A percentile compares a stretch with the other conserved stretches of the same genome.
Conservation (phyloP, 1,139 yeast genomes). For the Pneumocystis jirovecii region DNA sequence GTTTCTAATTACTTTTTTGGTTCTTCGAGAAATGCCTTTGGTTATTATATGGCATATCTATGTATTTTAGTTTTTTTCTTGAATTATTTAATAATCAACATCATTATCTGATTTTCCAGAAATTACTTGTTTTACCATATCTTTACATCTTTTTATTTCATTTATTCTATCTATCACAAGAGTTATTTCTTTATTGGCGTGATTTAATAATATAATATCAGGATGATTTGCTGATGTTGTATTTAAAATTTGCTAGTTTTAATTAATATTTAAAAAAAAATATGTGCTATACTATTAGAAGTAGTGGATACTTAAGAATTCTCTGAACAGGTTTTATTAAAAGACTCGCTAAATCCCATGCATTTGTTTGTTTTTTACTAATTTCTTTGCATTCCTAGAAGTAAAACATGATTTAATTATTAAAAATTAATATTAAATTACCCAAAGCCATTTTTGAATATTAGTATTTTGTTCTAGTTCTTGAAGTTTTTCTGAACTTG, state of each 20-base stretch:
- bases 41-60: not conserved
- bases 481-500: slow-evolving; percentile 5
- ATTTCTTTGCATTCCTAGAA: slow-evolving; percentile 17
- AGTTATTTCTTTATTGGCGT: slow-evolving; percentile 20
- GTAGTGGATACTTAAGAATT: slow-evolving; percentile 28
- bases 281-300: slow-evolving; percentile 15
- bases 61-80: not conserved
- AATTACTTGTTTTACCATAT: slow-evolving; percentile 3
- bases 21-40: not conserved
- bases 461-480: slow-evolving; percentile 15
- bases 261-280: not conserved
- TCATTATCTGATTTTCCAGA: slow-evolving; percentile 1
- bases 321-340: slow-evolving; percentile 32
- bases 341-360: slow-evolving; percentile 30
- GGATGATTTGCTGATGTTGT: slow-evolving; percentile 20
- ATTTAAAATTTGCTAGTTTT: slow-evolving; percentile 13
- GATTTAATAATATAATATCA: slow-evolving; percentile 21
- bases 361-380: slow-evolving; percentile 22
- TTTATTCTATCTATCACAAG: slow-evolving; percentile 22
- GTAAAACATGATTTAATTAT: not conserved
- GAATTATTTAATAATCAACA: slow-evolving; percentile 1
- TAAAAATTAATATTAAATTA: not conserved
- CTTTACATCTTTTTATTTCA: slow-evolving; percentile 14
- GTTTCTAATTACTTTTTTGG: not conserved
- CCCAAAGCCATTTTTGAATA: slow-evolving; percentile 23